A percentile compares a stretch with the other conserved stretches of the same genome.
Conservation (phyloP, 768 basidiomycete genomes). For the Mycena maculata region DNA sequence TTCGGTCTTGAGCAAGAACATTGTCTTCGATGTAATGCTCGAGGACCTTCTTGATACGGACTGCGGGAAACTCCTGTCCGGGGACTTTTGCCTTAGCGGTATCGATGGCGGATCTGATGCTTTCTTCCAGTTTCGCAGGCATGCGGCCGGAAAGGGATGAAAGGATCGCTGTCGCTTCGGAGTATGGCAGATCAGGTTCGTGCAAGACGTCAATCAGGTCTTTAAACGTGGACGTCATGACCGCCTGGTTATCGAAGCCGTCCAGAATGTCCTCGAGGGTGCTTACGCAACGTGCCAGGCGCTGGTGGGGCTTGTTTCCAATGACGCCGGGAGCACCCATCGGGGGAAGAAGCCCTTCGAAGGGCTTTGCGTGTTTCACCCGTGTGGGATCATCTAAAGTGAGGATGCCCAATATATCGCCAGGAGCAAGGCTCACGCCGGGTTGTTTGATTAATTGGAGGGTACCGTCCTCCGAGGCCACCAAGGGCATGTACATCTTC, state of each 20-base stretch:
- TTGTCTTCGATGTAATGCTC: slow-evolving; percentile 88
- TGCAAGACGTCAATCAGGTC: slow-evolving; percentile 86
- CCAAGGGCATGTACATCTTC: slow-evolving; percentile 99
- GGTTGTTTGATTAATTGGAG: slow-evolving; percentile 98
- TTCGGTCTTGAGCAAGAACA: slow-evolving; percentile 81
- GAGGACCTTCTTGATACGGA: slow-evolving; percentile 85
- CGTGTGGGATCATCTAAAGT: slow-evolving; percentile 95
- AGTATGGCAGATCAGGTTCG: slow-evolving; percentile 88
- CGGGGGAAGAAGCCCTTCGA: slow-evolving; percentile 90
- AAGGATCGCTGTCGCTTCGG: slow-evolving; percentile 85
- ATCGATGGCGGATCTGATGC: slow-evolving; percentile 83
- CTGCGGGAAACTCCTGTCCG: slow-evolving; percentile 89
- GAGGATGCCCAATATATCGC: slow-evolving; percentile 96
- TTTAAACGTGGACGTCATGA: slow-evolving; percentile 88
- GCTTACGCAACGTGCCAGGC: slow-evolving; percentile 76
- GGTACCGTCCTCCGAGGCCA: slow-evolving; percentile 92
- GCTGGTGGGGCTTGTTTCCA: slow-evolving; percentile 92
- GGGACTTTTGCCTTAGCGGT: slow-evolving; percentile 76
- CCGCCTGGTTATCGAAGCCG: slow-evolving; percentile 95
- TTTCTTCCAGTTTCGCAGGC: slow-evolving; percentile 90
- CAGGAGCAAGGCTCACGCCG: slow-evolving; percentile 95
- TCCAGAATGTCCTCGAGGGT: slow-evolving; percentile 92
- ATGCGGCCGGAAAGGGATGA: slow-evolving; percentile 93
- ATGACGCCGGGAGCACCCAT: slow-evolving; percentile 89
- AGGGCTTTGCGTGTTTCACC: slow-evolving; percentile 98